phyloP scores from a whole-genome alignment of 2,329 filamentous ascomycete species.

The Bipolaris gigantea region DNA sequence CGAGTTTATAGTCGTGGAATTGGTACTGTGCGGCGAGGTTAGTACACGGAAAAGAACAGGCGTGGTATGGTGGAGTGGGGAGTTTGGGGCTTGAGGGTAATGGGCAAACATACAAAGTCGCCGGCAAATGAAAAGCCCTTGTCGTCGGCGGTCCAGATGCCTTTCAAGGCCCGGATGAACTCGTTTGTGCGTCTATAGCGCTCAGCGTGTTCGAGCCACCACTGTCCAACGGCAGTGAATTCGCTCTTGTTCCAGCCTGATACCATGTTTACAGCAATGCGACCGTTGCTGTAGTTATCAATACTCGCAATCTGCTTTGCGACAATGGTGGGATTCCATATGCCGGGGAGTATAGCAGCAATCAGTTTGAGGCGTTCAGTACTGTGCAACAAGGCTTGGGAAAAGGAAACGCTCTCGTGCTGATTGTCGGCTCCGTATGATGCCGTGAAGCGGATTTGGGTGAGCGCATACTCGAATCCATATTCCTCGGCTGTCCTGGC shows the following conservation, averaged over 20 bases:
- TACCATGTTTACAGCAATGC: constrained; percentile 57
- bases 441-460: constrained; percentile 58
- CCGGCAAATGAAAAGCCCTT: constrained; percentile 54
- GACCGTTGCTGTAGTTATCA: constrained; percentile 56
- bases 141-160: constrained; percentile 53
- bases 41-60: no score
- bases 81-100: no score
- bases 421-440: constrained; percentile 54
- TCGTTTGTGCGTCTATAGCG: constrained; percentile 55
- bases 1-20: constrained; percentile 55
- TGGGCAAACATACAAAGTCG: constrained; percentile 44
- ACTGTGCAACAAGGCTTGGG: constrained; percentile 52
- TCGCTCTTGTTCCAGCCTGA: constrained; percentile 59
- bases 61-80: no score
- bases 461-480: constrained; percentile 57
- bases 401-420: constrained; percentile 57
- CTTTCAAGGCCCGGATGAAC: constrained; percentile 56
- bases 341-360: constrained; percentile 52
- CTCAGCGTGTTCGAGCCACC: constrained; percentile 59
- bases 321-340: constrained; percentile 49
- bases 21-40: constrained; percentile 43
- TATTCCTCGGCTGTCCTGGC: constrained; percentile 53
- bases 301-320: constrained; percentile 59
- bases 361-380: constrained; percentile 56
- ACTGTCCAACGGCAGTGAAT: constrained; percentile 56